Base-by-base conservation (phyloP, 2,329 filamentous ascomycete species). In the Penicillium sp. region DNA sequence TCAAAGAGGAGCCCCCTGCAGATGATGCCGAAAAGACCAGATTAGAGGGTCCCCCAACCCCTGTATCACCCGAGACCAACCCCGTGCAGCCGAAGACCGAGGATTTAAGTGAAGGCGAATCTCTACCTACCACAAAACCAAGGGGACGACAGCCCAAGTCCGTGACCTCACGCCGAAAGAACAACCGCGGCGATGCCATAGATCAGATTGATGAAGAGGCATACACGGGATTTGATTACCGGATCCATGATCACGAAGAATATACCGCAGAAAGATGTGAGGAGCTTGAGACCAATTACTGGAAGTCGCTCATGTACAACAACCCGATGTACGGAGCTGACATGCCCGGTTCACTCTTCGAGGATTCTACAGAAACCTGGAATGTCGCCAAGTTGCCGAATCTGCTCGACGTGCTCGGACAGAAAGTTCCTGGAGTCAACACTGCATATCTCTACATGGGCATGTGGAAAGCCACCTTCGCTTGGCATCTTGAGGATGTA, bases 381-480 rank as follows among this genome's bases (percentile, higher is more conserved):
- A 99, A 99, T 67, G 85, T 99, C 44, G 94, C 95, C 67, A 95
- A 96, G 71, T 82, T 99, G 31, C 91, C 91, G 13, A 99, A 97
- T 66, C 78, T 99, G 55, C 83, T 99, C 39, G 94, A 99, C 74
- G 91, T 97, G 4, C 81, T 99, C 2, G 94, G 94, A 7, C 93
- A 92, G 55, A 96, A 97, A 67, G 91, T 99, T 9, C 95, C 94
- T 3, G 94, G 94, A 64, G 95, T 99, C 70, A 99, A 99, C 70
- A 99, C 93, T 2, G 93, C 94, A 2, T 99, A 99, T 70, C 84
- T 99, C 2, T 99, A 99, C 71, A 82, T 99, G 58, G 94, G 94
- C 43, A 99, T 99, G 94, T 99, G 94, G 94, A 97, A 97, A 75
- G 93, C 94, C 13, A 97, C 94, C 0, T 99, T 99, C 73, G 94